Percentiles rank a stretch among this genome's conserved stretches.
phyloP scores from a whole-genome alignment of 331 rosid genomes.

The Cydonia oblonga region DNA sequence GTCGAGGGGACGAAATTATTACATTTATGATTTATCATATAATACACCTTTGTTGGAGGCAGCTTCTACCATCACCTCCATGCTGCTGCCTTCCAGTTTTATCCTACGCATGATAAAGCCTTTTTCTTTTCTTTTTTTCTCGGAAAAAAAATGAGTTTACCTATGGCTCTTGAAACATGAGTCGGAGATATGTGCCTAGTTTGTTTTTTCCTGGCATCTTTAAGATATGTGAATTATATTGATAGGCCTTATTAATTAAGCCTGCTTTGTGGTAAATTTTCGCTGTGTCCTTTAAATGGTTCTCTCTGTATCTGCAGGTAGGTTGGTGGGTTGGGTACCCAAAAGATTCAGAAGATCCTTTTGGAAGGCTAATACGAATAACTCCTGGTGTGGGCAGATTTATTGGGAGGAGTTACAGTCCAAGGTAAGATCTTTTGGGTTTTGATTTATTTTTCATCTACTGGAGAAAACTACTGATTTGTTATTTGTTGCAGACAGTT shows the following conservation, averaged over 20 bases:
- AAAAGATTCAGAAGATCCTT: conserved; percentile 71
- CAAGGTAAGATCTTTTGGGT: conserved; percentile 49
- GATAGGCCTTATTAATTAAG: background rate
- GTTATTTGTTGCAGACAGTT: conserved; percentile 60
- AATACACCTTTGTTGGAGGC: background rate
- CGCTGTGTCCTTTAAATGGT: conserved; percentile 6
- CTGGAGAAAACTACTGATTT: conserved; percentile 14
- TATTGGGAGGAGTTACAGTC: conserved; percentile 76
- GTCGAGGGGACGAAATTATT: background rate
- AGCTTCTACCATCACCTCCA: background rate
- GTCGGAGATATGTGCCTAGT: background rate
- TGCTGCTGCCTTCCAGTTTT: background rate
- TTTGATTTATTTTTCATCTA: conserved; percentile 1
- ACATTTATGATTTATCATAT: background rate
- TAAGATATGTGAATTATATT: background rate
- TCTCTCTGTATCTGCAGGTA: conserved; percentile 43
- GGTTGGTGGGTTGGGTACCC: conserved; percentile 99
- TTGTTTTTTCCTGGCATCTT: background rate
- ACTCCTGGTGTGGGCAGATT: conserved; percentile 93
- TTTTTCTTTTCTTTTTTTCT: background rate
- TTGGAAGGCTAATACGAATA: conserved; percentile 67
- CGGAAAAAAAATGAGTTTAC: no score
- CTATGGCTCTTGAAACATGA: background rate
- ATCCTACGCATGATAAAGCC: background rate
- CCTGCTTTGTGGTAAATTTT: background rate